Base-by-base conservation (phyloP, 805 yeast genomes). In the Yarrowia yakushimensis region DNA sequence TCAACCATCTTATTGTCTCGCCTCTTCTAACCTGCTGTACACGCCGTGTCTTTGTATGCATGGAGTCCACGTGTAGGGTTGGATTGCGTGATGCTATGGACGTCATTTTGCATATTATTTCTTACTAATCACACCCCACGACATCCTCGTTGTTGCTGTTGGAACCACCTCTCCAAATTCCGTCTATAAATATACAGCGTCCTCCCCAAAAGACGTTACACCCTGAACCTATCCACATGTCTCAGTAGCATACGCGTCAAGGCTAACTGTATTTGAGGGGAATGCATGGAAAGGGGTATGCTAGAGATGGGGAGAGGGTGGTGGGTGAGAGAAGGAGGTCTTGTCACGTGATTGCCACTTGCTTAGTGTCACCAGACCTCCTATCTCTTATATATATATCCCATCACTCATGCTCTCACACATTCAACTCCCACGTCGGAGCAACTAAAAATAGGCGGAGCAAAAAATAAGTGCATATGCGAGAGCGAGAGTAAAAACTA, bases 191-290 rank as follows among this genome's bases (percentile, higher is more conserved):
- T 39, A 7, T 25, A 25, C 12, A 34, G 33, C 25, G 3, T 28
- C 12, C 10, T 9, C 48, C 30, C 17, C 7, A 39, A 28, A 27
- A 17, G 50, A 28, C 50, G 34, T 43, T 43, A 27, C 28, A n/a
- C 18, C 7, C 33, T 43, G 50, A 27, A 34, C 50, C 10, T 23
- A 43, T 31, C 28, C 52, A 45, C 52, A 45, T 45, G 52, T 45
- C 52, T 45, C 36, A 45, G 52, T 20, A 45, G 52, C 52, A 45
- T 45, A 45, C 52, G 52, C 52, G 52, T 45, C 52, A 45, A 45
- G 52, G 52, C 30, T 45, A 45, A 45, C 52, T 45, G 27, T 45
- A 45, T 45, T 45, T 30, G 36, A 11, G 27, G 52, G 52, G 52
- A 30, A 27, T 45, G 52, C 52, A 45, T 28, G 52, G 52, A 30